Evolutionary conservation across 1,139 yeast species (phyloP).

Genomic region (Kurtzmaniella quercitrusa): DNA sequence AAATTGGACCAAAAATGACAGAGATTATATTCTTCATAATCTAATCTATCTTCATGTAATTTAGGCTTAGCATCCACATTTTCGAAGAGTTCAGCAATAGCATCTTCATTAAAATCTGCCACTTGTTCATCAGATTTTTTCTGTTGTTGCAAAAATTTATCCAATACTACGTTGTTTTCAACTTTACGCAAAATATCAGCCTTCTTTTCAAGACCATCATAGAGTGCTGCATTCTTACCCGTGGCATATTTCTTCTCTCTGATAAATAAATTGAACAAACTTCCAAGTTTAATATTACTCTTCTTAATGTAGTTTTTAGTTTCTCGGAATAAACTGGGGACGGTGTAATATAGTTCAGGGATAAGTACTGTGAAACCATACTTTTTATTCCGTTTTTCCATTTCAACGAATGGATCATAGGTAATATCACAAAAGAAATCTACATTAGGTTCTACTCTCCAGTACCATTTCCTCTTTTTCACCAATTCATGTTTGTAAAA

Average conservation of each 20-base stretch:
- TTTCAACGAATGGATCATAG: constrained; percentile 82
- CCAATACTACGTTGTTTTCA: constrained; percentile 24
- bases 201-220: constrained; percentile 16
- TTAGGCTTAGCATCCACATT: constrained; percentile 25
- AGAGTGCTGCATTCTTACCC: constrained; percentile 20
- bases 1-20: constrained; percentile 95
- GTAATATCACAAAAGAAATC: constrained; percentile 86
- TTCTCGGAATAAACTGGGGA: constrained; percentile 73
- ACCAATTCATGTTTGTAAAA: constrained; percentile 71
- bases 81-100: constrained; percentile 22
- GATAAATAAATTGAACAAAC: constrained; percentile 56
- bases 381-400: constrained; percentile 64
- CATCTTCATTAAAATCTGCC: constrained; percentile 22
- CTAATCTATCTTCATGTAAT: constrained; percentile 49
- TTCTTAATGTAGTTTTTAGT: constrained; percentile 58
- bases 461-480: constrained; percentile 50
- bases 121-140: constrained; percentile 23
- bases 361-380: constrained; percentile 82
- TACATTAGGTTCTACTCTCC: constrained; percentile 82
- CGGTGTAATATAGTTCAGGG: constrained; percentile 70
- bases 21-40: constrained; percentile 66
- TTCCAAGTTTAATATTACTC: constrained; percentile 43
- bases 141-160: constrained; percentile 18
- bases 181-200: constrained; percentile 22
- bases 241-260: constrained; percentile 22